Evolutionary conservation across 345 rosid genomes (phyloP).

Genomic region (Limnanthes douglasii): DNA sequence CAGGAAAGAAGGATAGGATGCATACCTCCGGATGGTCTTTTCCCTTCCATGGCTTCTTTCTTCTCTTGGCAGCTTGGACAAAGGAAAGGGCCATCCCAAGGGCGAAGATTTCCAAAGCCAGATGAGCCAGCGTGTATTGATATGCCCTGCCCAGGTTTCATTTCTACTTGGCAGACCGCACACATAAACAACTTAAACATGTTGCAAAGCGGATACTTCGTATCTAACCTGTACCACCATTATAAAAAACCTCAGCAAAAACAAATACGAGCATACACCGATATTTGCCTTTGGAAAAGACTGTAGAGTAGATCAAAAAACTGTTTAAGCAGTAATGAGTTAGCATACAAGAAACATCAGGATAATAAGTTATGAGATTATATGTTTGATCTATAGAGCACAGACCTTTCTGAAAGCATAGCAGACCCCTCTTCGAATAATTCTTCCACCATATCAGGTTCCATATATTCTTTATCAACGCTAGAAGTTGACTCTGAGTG

Average conservation of each 20-base stretch:
- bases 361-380: too few relatives aligned
- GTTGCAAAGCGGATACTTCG: constrained; percentile 93
- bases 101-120: constrained; percentile 49
- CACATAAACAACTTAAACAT: constrained; percentile 92
- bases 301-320: not conserved
- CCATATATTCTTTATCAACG: constrained; percentile 40
- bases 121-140: constrained; percentile 76
- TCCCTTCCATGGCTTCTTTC: constrained; percentile 99
- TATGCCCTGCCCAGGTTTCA: constrained; percentile 91
- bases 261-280: too few relatives aligned
- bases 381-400: constrained; percentile 5
- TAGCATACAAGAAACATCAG: too few relatives aligned
- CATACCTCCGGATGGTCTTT: constrained; percentile 64
- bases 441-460: constrained; percentile 88
- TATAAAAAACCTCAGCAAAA: not conserved
- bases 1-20: not conserved
- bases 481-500: constrained; percentile 61
- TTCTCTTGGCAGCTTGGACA: constrained; percentile 93
- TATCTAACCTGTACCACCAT: constrained; percentile 59
- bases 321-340: too few relatives aligned
- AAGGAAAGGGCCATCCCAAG: constrained; percentile 99
- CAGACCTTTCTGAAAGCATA: constrained; percentile 93
- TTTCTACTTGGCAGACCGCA: constrained; percentile 99
- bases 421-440: constrained; percentile 93
- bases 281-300: too few relatives aligned